phyloP scores from a whole-genome alignment of 768 basidiomycete genomes.

The Cystobasidiopsis lactophilus region DNA sequence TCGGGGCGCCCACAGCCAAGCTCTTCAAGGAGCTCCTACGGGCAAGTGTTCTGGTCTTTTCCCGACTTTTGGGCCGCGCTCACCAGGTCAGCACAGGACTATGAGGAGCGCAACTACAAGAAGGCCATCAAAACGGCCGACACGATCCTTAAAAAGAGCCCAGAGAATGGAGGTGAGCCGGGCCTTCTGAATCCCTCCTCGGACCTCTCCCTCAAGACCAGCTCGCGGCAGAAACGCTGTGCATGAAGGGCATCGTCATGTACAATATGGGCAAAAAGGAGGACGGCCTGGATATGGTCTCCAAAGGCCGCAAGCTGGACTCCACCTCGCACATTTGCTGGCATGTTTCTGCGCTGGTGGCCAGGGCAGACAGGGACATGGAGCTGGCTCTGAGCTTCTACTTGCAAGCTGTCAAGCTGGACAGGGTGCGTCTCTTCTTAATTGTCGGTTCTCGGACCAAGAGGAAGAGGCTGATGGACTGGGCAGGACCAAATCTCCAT shows the following conservation, averaged over 20 bases:
- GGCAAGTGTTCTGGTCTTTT: no score
- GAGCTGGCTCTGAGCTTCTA: constrained; percentile 87
- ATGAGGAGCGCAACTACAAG: constrained; percentile 72
- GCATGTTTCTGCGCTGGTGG: constrained; percentile 91
- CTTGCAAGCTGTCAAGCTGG: constrained; percentile 63
- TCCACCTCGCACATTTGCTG: constrained; percentile 68
- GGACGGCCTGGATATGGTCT: constrained; percentile 59
- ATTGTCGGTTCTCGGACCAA: background rate
- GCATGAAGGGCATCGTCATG: constrained; percentile 82
- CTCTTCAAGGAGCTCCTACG: no score
- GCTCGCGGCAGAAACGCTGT: constrained; percentile 50
- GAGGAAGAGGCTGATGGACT: constrained; percentile 2
- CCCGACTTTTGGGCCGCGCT: no score
- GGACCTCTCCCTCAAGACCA: background rate
- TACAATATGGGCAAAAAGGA: constrained; percentile 58
- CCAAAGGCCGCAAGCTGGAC: constrained; percentile 60
- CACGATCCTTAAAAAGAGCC: constrained; percentile 81
- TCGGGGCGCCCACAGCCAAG: no score
- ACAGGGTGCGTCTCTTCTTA: constrained; percentile 41
- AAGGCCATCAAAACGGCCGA: constrained; percentile 79
- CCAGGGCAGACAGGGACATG: constrained; percentile 83
- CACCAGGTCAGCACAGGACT: constrained; percentile 27
- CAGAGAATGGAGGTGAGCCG: constrained; percentile 72
- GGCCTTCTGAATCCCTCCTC: background rate
- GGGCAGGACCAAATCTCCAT: constrained; percentile 79